phyloP scores from a whole-genome alignment of 2,329 filamentous ascomycete genomes.

The Penicillium sumatraense region DNA sequence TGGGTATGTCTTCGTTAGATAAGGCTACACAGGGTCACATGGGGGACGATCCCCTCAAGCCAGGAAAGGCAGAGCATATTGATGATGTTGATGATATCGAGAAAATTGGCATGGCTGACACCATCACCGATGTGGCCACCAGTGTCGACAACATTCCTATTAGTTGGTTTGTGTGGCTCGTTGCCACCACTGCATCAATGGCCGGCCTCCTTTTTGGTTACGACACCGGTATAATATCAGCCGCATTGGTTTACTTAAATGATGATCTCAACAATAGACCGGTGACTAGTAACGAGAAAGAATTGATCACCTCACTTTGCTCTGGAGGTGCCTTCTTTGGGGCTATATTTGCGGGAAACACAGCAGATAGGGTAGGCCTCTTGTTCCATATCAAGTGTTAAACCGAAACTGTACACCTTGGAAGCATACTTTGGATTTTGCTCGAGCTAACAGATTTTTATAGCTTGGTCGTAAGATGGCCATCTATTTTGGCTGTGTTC shows the following conservation, averaged over 20 bases:
- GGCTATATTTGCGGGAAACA: slow-evolving; percentile 43
- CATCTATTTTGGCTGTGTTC: slow-evolving; percentile 47
- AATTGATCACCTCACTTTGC: slow-evolving; percentile 58
- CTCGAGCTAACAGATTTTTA: not conserved
- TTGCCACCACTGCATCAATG: slow-evolving; percentile 42
- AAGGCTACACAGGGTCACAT: slow-evolving; percentile 3
- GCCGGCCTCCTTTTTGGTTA: slow-evolving; percentile 46
- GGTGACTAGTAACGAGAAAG: slow-evolving; percentile 51
- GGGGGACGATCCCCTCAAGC: not conserved
- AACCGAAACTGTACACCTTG: no score
- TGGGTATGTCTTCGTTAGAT: slow-evolving; percentile 4
- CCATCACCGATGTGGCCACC: slow-evolving; percentile 24
- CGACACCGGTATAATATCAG: slow-evolving; percentile 54
- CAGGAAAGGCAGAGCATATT: not conserved
- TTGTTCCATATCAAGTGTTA: slow-evolving; percentile 28
- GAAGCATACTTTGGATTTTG: not conserved
- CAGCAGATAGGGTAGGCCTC: slow-evolving; percentile 41
- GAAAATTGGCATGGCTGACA: slow-evolving; percentile 17
- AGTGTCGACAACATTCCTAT: slow-evolving; percentile 46
- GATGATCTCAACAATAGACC: slow-evolving; percentile 44
- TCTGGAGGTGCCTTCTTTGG: slow-evolving; percentile 55
- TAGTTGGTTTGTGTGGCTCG: slow-evolving; percentile 45
- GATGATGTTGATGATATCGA: slow-evolving; percentile 10
- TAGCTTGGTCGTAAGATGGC: slow-evolving; percentile 45
- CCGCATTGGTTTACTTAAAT: slow-evolving; percentile 43